Conservation (phyloP, 805 yeast genomes). For the Kuraishia floccosa region DNA sequence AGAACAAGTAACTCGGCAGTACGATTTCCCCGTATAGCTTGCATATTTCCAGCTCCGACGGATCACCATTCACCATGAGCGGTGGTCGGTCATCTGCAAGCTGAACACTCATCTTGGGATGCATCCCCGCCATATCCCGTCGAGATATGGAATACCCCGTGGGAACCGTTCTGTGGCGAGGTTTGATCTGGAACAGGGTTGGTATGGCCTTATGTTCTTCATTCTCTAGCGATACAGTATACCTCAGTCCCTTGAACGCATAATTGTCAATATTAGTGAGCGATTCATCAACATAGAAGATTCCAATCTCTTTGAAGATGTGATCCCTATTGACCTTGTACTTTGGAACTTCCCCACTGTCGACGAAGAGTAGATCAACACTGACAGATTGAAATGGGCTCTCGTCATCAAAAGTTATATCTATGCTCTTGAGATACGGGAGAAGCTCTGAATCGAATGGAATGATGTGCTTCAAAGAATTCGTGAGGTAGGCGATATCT, state of each 20-base stretch:
- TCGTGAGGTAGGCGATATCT: too few relatives aligned
- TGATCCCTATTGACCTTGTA: too few relatives aligned
- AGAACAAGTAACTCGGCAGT: slow-evolving; percentile 13
- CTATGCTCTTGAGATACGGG: background rate
- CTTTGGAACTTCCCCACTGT: background rate
- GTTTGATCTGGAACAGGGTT: slow-evolving; percentile 2
- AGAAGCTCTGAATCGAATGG: background rate
- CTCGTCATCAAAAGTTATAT: background rate
- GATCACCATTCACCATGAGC: background rate
- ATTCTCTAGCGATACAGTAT: background rate
- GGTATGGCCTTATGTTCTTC: background rate
- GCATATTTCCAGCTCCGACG: slow-evolving; percentile 6
- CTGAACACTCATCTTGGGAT: background rate
- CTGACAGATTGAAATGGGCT: background rate
- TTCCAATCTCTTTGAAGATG: background rate
- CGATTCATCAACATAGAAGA: background rate
- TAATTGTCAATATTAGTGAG: slow-evolving; percentile 1
- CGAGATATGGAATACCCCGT: background rate
- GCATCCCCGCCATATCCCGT: background rate
- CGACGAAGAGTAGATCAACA: background rate
- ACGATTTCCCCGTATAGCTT: slow-evolving; percentile 11
- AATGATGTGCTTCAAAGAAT: background rate
- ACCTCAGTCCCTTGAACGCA: slow-evolving; percentile 1
- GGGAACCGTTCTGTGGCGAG: slow-evolving; percentile 1
- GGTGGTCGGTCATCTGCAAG: background rate